phyloP scores from a whole-genome alignment of 208 protist genomes.

The Acanthamoeba sp. region DNA sequence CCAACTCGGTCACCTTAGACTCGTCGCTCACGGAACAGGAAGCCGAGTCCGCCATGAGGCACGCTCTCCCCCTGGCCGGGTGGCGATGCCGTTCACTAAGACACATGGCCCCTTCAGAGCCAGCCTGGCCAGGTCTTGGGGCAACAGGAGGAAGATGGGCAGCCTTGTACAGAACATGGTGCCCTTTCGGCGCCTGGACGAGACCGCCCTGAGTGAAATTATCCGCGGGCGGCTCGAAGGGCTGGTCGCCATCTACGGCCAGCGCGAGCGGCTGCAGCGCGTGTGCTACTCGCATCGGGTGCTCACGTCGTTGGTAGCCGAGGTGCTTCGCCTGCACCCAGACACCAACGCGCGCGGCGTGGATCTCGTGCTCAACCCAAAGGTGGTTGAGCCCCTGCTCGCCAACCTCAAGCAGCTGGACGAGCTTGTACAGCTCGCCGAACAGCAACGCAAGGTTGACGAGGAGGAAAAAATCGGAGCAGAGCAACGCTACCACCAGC shows the following conservation, averaged over 20 bases:
- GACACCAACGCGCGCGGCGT: not conserved
- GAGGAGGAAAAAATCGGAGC: not conserved
- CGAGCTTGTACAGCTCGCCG: not conserved
- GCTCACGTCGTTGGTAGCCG: not conserved
- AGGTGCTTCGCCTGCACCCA: not conserved
- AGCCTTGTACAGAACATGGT: slow-evolving; percentile 11
- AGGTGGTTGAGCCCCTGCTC: not conserved
- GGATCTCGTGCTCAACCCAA: not conserved
- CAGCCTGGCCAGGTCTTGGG: not conserved
- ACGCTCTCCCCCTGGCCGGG: too few species aligned
- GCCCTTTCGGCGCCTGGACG: not conserved
- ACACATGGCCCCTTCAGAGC: too few species aligned
- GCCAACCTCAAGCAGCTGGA: not conserved
- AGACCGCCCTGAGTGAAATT: not conserved
- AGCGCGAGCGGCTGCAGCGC: not conserved
- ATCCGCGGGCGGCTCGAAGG: not conserved
- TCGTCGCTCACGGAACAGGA: not conserved
- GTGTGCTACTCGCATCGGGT: slow-evolving; percentile 6
- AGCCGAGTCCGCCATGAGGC: not conserved
- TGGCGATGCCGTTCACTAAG: too few species aligned
- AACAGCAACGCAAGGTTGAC: not conserved
- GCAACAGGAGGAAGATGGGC: not conserved
- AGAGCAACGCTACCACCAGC: not conserved
- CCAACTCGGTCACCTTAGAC: not conserved
- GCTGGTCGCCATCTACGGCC: not conserved